phyloP scores from a whole-genome alignment of 2,329 filamentous ascomycete species.

The Xylariaceae sp. region DNA sequence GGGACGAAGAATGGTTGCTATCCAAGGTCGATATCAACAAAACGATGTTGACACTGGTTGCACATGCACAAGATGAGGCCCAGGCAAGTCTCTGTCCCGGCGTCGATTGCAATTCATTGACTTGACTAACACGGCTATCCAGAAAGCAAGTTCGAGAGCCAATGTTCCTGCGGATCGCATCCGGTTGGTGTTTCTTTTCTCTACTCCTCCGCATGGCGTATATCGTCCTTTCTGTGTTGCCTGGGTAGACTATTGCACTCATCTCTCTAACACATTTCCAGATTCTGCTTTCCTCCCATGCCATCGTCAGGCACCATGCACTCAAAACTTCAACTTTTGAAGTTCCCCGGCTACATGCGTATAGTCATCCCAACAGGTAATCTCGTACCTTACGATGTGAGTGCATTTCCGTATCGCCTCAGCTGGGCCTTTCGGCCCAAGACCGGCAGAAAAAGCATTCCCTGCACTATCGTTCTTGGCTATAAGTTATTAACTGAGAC shows the following conservation, averaged over 20 bases:
- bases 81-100: constrained; percentile 40
- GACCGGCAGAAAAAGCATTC: neutral
- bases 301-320: constrained; percentile 74
- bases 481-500: neutral
- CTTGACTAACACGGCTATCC: neutral
- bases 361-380: constrained; percentile 87
- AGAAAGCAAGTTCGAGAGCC: constrained; percentile 46
- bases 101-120: neutral
- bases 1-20: constrained; percentile 75
- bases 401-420: constrained; percentile 1
- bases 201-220: neutral
- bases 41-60: constrained; percentile 59
- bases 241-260: neutral
- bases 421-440: neutral
- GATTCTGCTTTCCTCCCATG: constrained; percentile 81
- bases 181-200: constrained; percentile 24
- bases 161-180: constrained; percentile 51
- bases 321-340: constrained; percentile 89
- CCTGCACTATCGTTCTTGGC: neutral
- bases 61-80: constrained; percentile 48
- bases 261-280: constrained; percentile 6
- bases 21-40: constrained; percentile 58
- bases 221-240: too few relatives aligned
- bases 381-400: constrained; percentile 65
- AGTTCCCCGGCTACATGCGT: constrained; percentile 65